Conservation (phyloP, 2,329 filamentous ascomycete genomes). For the Ilyonectria destructans region DNA sequence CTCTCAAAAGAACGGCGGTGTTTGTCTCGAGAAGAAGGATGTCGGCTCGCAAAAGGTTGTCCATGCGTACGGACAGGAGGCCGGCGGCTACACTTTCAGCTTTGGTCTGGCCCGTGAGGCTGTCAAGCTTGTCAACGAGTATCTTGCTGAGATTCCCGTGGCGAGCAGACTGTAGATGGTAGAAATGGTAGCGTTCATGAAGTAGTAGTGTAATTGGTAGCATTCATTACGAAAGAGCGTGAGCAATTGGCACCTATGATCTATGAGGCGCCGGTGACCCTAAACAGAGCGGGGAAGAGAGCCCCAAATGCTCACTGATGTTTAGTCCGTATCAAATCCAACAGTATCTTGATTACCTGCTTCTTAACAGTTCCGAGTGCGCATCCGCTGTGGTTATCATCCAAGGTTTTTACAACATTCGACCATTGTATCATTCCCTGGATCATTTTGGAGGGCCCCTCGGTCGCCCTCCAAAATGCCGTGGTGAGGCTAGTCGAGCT, state of each 20-base stretch:
- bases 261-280: not conserved
- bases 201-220: not conserved
- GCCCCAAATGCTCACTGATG: not conserved
- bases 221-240: too few species aligned
- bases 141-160: not conserved
- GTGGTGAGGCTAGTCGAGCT: not conserved
- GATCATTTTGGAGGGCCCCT: too few species aligned
- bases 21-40: conserved; percentile 9
- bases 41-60: conserved; percentile 24
- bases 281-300: not conserved
- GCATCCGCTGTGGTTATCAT: too few species aligned
- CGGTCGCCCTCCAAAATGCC: too few species aligned
- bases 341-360: too few species aligned
- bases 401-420: too few species aligned
- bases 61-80: conserved; percentile 19
- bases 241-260: not conserved
- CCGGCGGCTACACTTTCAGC: conserved; percentile 27
- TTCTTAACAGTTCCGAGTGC: too few species aligned
- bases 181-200: not conserved
- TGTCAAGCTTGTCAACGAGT: conserved; percentile 9
- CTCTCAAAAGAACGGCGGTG: not conserved
- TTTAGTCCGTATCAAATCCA: not conserved
- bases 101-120: conserved; percentile 19
- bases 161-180: not conserved
- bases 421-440: too few species aligned